Evolutionary conservation across 2,329 filamentous ascomycete species (phyloP), one percentile per base, ranked within the genome.

Genomic region (Ceratocystis huliohia): DNA sequence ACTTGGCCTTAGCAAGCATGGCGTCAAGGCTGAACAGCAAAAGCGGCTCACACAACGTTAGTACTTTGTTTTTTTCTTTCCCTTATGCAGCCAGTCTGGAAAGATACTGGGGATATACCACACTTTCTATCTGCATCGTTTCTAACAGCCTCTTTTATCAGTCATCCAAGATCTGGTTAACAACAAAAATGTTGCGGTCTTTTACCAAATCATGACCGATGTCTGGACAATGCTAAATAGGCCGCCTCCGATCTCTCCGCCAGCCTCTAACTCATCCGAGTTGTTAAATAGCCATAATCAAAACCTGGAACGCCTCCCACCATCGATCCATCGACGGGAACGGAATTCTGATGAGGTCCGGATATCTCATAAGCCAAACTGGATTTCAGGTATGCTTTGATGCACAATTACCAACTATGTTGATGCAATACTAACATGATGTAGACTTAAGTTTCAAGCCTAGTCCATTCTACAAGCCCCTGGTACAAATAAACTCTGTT

Each of bases 21-120:
- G 94, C 22, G 87, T 94, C 72, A 99, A 99, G 79, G 84, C 85
- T 44, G 83, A 88, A 53, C 79, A 97, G 68, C 91, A 96, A 76
- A 78, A 79, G 67, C 87, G 93, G 72, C 88, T 96, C 69, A 84
- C 88, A 69, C 79, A 84, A 68, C 83, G 94, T 97, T 80, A 76
- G 89, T 84, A 65, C 66, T 45, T 15, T 28, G 5, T 44, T 17
- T 30, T 30, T 61, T 22, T 50, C 25, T 28, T 28, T 67, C 17
- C 20, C 41, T 57, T 41, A 15, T 53, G 1, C 28, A n/a, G 5
- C 30, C n/a, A 65, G 15, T 5, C 37, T 41, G 10, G 37, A 41
- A 41, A 13, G 10, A 41, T 41, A 3, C 37, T 15, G 37, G 37
- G 10, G 37, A 41, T 4, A 13, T 41, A 41, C 37, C 37, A 13